These are phyloP conservation scores for Talaromyces rugulosus DNA, from an alignment of 2,329 filamentous ascomycete genomes.

Conservation along the genomic window DNA sequence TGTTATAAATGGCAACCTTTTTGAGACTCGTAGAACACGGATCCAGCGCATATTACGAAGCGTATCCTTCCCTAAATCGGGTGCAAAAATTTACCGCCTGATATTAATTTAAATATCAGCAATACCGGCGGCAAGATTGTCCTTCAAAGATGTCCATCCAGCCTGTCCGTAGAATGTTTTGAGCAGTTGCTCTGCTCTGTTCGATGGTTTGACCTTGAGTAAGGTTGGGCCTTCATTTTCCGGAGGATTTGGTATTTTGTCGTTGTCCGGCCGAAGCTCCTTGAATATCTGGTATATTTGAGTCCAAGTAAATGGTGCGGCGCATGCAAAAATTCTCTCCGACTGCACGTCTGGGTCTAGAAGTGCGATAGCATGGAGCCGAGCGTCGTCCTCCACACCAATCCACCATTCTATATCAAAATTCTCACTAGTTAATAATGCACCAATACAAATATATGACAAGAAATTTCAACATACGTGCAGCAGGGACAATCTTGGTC, in stretches of 20 bases:
- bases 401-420: conserved; percentile 36
- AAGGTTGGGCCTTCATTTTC: conserved; percentile 22
- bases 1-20: background rate
- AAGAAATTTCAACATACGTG: background rate
- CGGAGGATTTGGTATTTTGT: background rate
- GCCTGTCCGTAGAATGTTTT: background rate
- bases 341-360: conserved; percentile 41
- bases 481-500: background rate
- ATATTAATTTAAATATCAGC: background rate
- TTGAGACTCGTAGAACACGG: background rate
- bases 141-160: background rate
- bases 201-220: background rate
- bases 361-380: conserved; percentile 50
- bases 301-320: conserved; percentile 40
- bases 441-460: background rate
- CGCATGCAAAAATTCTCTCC: conserved; percentile 52
- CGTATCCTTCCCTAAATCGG: background rate
- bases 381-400: conserved; percentile 44
- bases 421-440: background rate
- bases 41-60: background rate
- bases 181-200: background rate
- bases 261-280: background rate
- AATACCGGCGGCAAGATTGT: background rate
- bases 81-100: background rate
- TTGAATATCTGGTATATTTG: background rate